A percentile compares a stretch with the other conserved stretches of the same genome.
These are phyloP conservation scores for Phytophthora pini DNA, from an alignment of 352 stramenopile species.

Conservation along the genomic window DNA sequence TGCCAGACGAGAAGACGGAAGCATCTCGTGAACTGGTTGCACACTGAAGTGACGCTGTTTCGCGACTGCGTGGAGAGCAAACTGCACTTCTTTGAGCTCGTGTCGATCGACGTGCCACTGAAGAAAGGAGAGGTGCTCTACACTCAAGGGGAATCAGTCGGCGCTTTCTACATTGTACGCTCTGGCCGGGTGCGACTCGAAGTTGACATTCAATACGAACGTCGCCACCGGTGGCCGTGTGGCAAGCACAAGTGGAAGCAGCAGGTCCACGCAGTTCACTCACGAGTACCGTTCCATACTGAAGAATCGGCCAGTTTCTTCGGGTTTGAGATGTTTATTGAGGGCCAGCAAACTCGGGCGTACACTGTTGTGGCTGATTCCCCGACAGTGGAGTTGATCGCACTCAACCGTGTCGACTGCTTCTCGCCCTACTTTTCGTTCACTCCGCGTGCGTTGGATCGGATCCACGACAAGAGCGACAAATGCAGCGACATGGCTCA, in stretches of 20 bases:
- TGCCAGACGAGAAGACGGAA: constrained; percentile 72
- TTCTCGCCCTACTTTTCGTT: constrained; percentile 82
- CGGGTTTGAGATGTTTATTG: constrained; percentile 77
- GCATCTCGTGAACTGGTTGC: constrained; percentile 70
- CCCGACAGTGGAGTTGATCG: constrained; percentile 56
- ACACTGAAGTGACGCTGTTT: constrained; percentile 71
- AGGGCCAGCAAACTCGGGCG: constrained; percentile 48
- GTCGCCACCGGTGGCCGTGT: constrained; percentile 64
- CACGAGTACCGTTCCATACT: constrained; percentile 55
- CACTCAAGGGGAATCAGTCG: constrained; percentile 63
- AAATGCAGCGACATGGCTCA: constrained; percentile 49
- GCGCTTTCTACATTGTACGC: constrained; percentile 74
- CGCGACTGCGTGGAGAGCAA: constrained; percentile 80
- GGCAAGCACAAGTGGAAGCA: constrained; percentile 62
- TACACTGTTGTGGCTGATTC: constrained; percentile 71
- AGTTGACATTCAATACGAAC: constrained; percentile 76
- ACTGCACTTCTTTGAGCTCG: constrained; percentile 79
- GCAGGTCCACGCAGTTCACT: constrained; percentile 57
- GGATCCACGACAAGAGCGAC: constrained; percentile 62
- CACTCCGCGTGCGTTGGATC: constrained; percentile 61
- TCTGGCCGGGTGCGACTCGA: constrained; percentile 62
- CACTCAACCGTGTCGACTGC: constrained; percentile 75
- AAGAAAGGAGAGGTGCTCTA: constrained; percentile 68
- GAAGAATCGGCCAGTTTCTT: constrained; percentile 67
- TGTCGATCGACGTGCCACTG: constrained; percentile 72